Evolutionary conservation across 768 basidiomycete species (phyloP).

Genomic region (Tricholoma saponaceum): DNA sequence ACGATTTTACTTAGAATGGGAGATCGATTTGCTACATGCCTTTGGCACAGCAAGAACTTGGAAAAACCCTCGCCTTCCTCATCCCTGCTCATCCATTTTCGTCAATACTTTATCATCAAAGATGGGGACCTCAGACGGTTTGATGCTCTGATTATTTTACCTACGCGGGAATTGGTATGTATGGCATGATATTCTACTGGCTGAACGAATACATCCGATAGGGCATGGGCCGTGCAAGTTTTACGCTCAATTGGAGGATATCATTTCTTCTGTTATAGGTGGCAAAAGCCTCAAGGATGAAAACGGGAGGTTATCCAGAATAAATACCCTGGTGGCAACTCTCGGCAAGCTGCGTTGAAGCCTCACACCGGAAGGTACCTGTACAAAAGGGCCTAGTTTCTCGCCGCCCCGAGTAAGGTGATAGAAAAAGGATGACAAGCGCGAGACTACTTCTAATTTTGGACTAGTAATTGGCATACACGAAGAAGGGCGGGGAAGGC

Average conservation of each 20-base stretch:
- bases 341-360: conserved; percentile 93
- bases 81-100: conserved; percentile 88
- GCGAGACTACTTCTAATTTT: too few species aligned
- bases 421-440: too few species aligned
- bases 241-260: conserved; percentile 86
- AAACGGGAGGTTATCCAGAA: conserved; percentile 77
- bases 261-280: conserved; percentile 89
- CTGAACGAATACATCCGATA: conserved; percentile 3
- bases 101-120: conserved; percentile 85
- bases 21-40: too few species aligned
- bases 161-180: conserved; percentile 87
- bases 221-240: conserved; percentile 98
- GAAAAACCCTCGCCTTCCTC: conserved; percentile 97
- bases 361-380: too few species aligned
- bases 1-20: too few species aligned
- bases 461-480: too few species aligned
- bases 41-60: too few species aligned
- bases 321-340: conserved; percentile 98
- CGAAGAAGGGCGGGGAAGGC: too few species aligned
- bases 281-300: conserved; percentile 96
- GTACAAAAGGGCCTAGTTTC: too few species aligned
- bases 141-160: conserved; percentile 91
- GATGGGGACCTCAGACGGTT: conserved; percentile 95
- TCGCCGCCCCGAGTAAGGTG: too few species aligned
- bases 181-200: neutral